These are phyloP conservation scores for Corinectria fuckeliana DNA, from an alignment of 2,329 filamentous ascomycete species.

Conservation along the genomic window DNA sequence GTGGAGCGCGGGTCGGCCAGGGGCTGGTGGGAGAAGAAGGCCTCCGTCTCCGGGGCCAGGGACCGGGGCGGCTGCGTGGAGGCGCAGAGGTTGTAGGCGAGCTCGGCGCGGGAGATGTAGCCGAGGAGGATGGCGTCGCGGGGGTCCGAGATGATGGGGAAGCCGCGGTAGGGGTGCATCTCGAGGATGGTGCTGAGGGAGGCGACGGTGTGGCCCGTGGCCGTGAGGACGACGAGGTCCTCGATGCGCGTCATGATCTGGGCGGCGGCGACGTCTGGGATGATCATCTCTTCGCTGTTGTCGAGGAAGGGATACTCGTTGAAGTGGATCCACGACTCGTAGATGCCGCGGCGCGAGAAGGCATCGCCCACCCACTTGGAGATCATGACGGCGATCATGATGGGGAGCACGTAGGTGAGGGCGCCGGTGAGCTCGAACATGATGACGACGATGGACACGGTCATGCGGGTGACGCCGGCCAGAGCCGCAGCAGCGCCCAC, in stretches of 20 bases:
- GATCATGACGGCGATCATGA: conserved; percentile 99
- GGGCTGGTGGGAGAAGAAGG: conserved; percentile 84
- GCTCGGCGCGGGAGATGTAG: conserved; percentile 92
- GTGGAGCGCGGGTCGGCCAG: conserved; percentile 78
- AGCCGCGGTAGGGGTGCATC: conserved; percentile 82
- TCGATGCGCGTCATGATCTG: conserved; percentile 93
- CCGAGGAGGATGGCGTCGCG: conserved; percentile 82
- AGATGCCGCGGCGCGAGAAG: conserved; percentile 90
- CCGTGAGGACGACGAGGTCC: conserved; percentile 86
- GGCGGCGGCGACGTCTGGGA: conserved; percentile 84
- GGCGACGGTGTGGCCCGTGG: conserved; percentile 85
- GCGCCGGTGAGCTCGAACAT: conserved; percentile 99
- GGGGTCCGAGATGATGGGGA: conserved; percentile 84
- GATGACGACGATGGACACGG: conserved; percentile 97
- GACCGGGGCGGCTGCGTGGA: conserved; percentile 61
- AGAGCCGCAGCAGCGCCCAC: conserved; percentile 95
- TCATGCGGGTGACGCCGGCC: conserved; percentile 93
- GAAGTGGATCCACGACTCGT: conserved; percentile 97
- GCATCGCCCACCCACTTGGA: conserved; percentile 98
- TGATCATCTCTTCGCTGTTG: conserved; percentile 79
- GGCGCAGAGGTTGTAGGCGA: conserved; percentile 76
- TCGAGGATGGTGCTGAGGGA: conserved; percentile 74
- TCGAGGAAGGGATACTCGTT: conserved; percentile 96
- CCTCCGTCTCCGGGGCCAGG: conserved; percentile 74
- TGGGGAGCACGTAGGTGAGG: conserved; percentile 93